Base-by-base conservation (phyloP, 495 filamentous ascomycete genomes). In the Xylaria cubensis region DNA sequence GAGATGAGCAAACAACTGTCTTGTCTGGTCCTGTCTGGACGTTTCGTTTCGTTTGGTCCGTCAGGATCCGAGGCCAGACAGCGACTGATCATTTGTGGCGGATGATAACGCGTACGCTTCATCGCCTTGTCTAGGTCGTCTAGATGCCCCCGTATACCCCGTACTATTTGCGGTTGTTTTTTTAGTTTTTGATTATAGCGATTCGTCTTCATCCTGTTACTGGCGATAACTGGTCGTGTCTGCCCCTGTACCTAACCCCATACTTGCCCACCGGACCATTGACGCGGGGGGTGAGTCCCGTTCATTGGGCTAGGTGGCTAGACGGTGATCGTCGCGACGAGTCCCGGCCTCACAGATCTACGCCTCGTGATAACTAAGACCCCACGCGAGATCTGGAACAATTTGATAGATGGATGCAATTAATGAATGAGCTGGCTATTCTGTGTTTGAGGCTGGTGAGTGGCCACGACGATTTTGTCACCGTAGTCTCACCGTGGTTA, bases 41-140 rank as follows among this genome's bases (percentile, higher is more conserved):
- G 64, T 67, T 67, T 67, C 50, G 65, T 67, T 67, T 67, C 10
- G 50, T 67, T 9, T 67, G 65, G 42, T 67, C 65, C 65, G 48
- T 19, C 21, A 42, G 50, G 50, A 42, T 42, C 42, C 42, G 42
- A 69, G 42, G 41, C 44, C 53, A 29, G 56, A 44, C 21, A 56
- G 15, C 34, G 69, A 71, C 59, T 64, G 61, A 32, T 55, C 50
- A 24, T 44, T 46, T 71, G 42, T 29, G 41, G 46, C 42, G 44
- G 29, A 36, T 9, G 2, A 41, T 17, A 51, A 29, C 15, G 24
- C 12, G 32, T 17, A 55, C 17, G 36, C 32, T 53, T 41, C 58
- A 55, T 51, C 10, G 55, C 26, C 58, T 8, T 6, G 36, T 8
- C 36, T 8, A 39, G 36, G 36, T 39, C 50, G 41, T 70, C 56